A percentile compares a stretch with the other conserved stretches of the same genome.
Evolutionary conservation across 1,284 basidiomycete species (phyloP).

Genomic region (Naganishia liquefaciens): DNA sequence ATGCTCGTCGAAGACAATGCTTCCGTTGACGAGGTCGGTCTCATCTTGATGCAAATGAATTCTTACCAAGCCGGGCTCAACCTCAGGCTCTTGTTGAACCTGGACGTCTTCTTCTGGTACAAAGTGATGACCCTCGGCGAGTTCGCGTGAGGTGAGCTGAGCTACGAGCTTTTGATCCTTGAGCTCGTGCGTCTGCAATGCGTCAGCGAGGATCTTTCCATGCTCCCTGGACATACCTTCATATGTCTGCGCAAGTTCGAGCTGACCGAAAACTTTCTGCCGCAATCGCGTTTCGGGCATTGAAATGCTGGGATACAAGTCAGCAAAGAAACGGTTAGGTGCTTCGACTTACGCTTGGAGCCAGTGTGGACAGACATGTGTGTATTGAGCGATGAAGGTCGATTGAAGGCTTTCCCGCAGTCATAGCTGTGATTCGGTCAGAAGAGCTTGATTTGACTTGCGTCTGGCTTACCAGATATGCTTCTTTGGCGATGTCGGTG

Average conservation of each 20-base stretch:
- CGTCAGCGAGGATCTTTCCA: neutral
- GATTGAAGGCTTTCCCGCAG: conserved; percentile 63
- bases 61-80: neutral
- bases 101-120: neutral
- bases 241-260: conserved; percentile 66
- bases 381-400: conserved; percentile 65
- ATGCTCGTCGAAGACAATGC: conserved; percentile 21
- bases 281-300: conserved; percentile 59
- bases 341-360: conserved; percentile 59
- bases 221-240: conserved; percentile 42
- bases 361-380: conserved; percentile 70
- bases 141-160: neutral
- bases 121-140: conserved; percentile 3
- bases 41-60: conserved; percentile 6
- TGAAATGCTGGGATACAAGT: conserved; percentile 56
- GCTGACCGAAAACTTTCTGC: conserved; percentile 62
- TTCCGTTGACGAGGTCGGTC: conserved; percentile 16
- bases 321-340: conserved; percentile 5
- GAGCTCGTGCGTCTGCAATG: conserved; percentile 7
- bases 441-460: too few relatives aligned
- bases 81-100: conserved; percentile 11
- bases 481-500: conserved; percentile 22
- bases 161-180: conserved; percentile 5
- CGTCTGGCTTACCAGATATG: conserved; percentile 13
- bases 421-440: conserved; percentile 47